These are phyloP conservation scores for Hericium rajendrae DNA, from an alignment of 768 basidiomycete genomes.

Conservation along the genomic window DNA sequence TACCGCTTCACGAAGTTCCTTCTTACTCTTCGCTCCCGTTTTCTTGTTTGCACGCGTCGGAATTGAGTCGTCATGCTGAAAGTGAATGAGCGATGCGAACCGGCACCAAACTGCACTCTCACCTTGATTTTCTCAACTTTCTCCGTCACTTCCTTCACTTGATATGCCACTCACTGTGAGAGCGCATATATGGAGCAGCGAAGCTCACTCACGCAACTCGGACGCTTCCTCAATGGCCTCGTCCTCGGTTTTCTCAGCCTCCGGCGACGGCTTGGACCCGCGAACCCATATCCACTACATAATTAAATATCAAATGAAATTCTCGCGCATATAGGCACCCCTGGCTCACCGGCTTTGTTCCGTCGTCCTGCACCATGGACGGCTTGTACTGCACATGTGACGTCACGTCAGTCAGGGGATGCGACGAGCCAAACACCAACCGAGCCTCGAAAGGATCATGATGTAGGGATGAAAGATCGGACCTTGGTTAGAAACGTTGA, in stretches of 20 bases:
- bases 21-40: conserved; percentile 63
- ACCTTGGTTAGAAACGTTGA: not conserved
- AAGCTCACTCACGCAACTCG: not conserved
- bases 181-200: not conserved
- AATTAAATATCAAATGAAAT: not conserved
- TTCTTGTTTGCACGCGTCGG: conserved; percentile 64
- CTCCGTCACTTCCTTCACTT: conserved; percentile 50
- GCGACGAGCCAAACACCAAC: too few species aligned
- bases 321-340: too few species aligned
- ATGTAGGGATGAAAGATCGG: not conserved
- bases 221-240: not conserved
- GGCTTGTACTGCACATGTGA: conserved; percentile 45
- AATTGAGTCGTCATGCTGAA: conserved; percentile 54
- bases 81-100: not conserved
- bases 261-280: not conserved
- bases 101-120: not conserved
- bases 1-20: conserved; percentile 65
- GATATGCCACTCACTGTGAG: not conserved
- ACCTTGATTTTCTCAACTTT: conserved; percentile 56
- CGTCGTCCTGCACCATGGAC: conserved; percentile 72
- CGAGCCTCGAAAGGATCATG: too few species aligned
- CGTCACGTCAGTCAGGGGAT: not conserved
- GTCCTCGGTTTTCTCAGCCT: not conserved
- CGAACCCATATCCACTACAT: not conserved
- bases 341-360: conserved; percentile 55